Evolutionary conservation across 1,284 basidiomycete species (phyloP), one percentile per base, ranked within the genome.

Genomic region (Papiliotrema laurentii): DNA sequence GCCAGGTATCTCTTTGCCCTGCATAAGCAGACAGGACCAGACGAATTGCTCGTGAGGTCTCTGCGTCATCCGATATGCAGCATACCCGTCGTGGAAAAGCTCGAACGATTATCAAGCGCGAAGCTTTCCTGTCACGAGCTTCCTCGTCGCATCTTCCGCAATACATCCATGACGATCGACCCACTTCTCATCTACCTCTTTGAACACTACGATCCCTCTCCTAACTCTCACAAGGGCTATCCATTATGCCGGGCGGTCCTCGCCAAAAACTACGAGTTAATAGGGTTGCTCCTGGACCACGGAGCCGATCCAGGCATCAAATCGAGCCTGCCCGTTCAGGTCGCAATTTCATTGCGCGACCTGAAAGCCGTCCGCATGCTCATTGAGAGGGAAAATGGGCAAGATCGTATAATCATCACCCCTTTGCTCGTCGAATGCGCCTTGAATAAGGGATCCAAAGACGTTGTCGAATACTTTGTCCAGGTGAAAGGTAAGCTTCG

Each of bases 241-340:
- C 83, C 85, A 0, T 79, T 93, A 27, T 82, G 82, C 9, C 83
- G 81, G 51, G 86, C 89, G 1, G 86, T 89, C 0, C 77, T 83
- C 39, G 81, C 79, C 0, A 75, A 76, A 13, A 84, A 84, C 56
- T 58, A 78, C 0, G 81, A 82, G 1, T 79, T 92, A 4, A 76
- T 89, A 2, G 75, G 71, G 34, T 84, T 86, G 54, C 76, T 93
- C 6, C 79, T 93, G 39, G 72, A 76, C 1, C 74, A 82, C n/a
- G 85, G 82, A 2, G 89, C 87, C 0, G 83, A 83, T 3, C 88
- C 89, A 0, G 63, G 64, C 11, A 72, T 73, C 54, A 85, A 84
- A 59, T 66, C 79, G 10, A 78, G 76, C 21, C 71, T 90, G 25
- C 78, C 87, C 0, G 77, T 92, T n/a, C 73, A 78, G 35, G 79